Base-by-base conservation (phyloP, 441 rosid genomes). In the Erodium moschatum region DNA sequence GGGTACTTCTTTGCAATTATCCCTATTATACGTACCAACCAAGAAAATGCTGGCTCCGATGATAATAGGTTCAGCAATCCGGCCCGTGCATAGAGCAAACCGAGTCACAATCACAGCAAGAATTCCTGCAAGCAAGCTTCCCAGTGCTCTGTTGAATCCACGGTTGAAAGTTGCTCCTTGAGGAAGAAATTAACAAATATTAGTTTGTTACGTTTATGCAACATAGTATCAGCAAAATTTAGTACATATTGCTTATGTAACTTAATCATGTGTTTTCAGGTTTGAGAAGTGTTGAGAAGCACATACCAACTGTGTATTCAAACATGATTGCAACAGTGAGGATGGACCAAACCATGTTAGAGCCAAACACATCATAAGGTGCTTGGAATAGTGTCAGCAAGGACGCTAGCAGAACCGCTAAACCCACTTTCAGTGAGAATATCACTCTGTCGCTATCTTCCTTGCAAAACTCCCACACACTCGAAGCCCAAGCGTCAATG, bases 311-410 rank as follows among this genome's bases (percentile, higher is more conserved):
- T 21, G 88, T 84, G 72, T 80, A 84, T 76, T 87, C 92, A 35
- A 87, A 87, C 90, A 81, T 85, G 75, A 84, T 82, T 35, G 90
- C 92, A 21, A 87, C 92, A 0, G 92, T 87, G 69, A 87, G 88
- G 71, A 87, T 80, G 60, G 88, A 87, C 90, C 92, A 87, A 11
- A 87, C 84, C 71, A 87, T 83, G 65, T 73, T 79, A 67, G 82
- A 73, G 65, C 92, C 92, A 68, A 87, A 87, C 7, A 84, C 77
- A 38, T 84, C 85, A 71, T 83, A 87, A 60, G 92, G 86, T 21
- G 85, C 87, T 61, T 66, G 77, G 63, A 84, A 72, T 64, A 87
- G 76, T 72, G 82, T 83, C 16, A 87, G 89, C 84, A 85, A 74
- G 9, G 90, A 87, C 61, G 83, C 90, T 0, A 85, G 81, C 40